Conservation (phyloP, 495 filamentous ascomycete genomes). For the Aspergillus avenaceus region DNA sequence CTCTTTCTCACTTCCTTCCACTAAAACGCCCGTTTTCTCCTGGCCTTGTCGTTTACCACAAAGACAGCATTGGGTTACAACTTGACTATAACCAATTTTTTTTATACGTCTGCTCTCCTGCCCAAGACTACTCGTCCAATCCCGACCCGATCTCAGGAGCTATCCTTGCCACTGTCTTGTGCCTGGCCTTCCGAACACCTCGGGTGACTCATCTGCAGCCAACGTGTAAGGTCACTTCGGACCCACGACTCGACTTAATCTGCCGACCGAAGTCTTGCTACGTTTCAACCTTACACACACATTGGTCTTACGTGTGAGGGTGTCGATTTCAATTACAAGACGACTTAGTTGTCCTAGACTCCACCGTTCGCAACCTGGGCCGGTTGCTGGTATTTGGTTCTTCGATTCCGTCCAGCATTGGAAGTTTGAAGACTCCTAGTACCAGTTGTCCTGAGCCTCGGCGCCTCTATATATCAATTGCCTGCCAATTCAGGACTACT, state of each 20-base stretch:
- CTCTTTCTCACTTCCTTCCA: background rate
- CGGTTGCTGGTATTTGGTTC: constrained; percentile 43
- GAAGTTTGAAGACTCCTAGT: constrained; percentile 32
- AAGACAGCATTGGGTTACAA: constrained; percentile 9
- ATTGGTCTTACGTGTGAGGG: constrained; percentile 14
- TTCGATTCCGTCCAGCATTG: constrained; percentile 32
- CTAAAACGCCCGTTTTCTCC: background rate
- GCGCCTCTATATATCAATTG: constrained; percentile 18
- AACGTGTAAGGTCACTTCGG: constrained; percentile 15
- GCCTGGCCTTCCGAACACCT: constrained; percentile 18
- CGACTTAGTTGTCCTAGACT: constrained; percentile 18
- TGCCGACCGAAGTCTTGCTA: constrained; percentile 9
- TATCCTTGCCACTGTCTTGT: constrained; percentile 15
- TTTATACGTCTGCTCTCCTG: constrained; percentile 5
- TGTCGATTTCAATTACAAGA: constrained; percentile 9
- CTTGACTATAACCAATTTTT: constrained; percentile 8
- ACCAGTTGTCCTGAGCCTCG: constrained; percentile 30
- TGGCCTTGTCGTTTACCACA: constrained; percentile 1
- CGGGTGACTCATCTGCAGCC: constrained; percentile 22
- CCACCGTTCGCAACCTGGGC: constrained; percentile 25
- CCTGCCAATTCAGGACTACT: constrained; percentile 6
- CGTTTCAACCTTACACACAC: constrained; percentile 14
- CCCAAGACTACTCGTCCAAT: background rate
- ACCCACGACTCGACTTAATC: constrained; percentile 16
- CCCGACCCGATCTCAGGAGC: constrained; percentile 7